Evolutionary conservation across 257 asterid species (phyloP), one percentile per base, ranked within the genome.

Genomic region (Solanum habrochaites): DNA sequence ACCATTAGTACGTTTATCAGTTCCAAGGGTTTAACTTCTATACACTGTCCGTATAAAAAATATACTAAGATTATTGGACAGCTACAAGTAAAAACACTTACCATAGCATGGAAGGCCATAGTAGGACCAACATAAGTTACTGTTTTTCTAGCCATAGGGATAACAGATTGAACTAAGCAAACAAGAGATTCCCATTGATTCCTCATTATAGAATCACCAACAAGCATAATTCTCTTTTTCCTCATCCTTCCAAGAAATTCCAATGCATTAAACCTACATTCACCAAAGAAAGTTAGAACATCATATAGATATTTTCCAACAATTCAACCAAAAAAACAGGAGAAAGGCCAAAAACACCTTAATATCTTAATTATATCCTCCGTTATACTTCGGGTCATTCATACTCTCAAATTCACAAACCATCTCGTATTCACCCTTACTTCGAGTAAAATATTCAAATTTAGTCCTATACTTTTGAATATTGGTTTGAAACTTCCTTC

Each of bases 101-200:
- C 99, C 91, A 96, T 87, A 84, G 99, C 98, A 87, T 95, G 97
- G 90, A 95, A 96, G 56, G 96, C 92, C 97, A 96, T 95, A 11
- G 96, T 92, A 20, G 99, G 96, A 16, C 99, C 99, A 58, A 91
- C 93, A 90, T 94, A 94, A 82, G 95, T 91, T 69, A 95, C 93
- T 1, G 95, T 93, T 85, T 96, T 96, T 71, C 97, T 77, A 21
- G 93, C 90, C 37, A 91, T 89, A 4, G 99, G 98, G 62, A 95
- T 89, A 3, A 95, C 98, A 23, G 99, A 95, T 42, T 96, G 98
- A 81, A 95, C 92, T 86, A 96, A 88, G 86, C 99, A 96, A 14
- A 96, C 98, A 4, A 95, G 97, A 83, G 99, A 96, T 86, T 95
- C 99, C 99, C 99, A 96, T 77, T 96, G 99, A 87, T 96, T 96